phyloP scores from a whole-genome alignment of 2,329 filamentous ascomycete genomes.

The Cryphonectria carpinicola region DNA sequence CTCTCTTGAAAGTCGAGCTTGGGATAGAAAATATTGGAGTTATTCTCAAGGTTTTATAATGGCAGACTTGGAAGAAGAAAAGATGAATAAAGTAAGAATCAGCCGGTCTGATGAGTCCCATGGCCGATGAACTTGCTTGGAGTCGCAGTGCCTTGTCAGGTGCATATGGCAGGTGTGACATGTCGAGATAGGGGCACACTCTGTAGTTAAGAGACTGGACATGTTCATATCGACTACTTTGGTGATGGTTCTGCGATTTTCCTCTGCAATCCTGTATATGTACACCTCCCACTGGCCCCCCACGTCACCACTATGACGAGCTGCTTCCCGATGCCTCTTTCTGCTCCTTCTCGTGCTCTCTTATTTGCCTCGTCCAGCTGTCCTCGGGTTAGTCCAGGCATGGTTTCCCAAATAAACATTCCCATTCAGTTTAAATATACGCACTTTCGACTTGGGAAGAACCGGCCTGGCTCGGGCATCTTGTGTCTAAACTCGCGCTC shows the following conservation, averaged over 20 bases:
- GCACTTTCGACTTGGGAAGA: constrained; percentile 87
- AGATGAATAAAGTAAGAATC: background rate
- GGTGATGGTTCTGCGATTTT: background rate
- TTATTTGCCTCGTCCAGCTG: constrained; percentile 52
- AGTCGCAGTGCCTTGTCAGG: background rate
- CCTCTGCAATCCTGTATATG: constrained; percentile 3
- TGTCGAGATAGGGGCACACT: background rate
- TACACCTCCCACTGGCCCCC: background rate
- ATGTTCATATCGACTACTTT: background rate
- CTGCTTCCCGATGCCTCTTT: constrained; percentile 33
- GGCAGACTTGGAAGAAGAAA: background rate
- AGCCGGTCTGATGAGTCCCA: background rate
- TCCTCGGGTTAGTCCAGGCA: constrained; percentile 7
- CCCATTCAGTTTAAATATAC: constrained; percentile 38
- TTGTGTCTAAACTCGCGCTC: constrained; percentile 72
- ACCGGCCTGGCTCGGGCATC: constrained; percentile 78
- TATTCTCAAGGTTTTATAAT: background rate
- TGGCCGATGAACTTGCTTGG: background rate
- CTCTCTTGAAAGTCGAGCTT: background rate
- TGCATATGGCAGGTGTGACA: background rate
- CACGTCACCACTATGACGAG: constrained; percentile 8
- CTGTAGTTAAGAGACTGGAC: too few relatives aligned
- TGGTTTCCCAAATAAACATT: background rate
- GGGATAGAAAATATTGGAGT: background rate
- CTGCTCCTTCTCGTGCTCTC: constrained; percentile 45